Evolutionary conservation across 352 stramenopile genomes (phyloP), one percentile per base, ranked within the genome.

Genomic region (Phytophthora sp.): DNA sequence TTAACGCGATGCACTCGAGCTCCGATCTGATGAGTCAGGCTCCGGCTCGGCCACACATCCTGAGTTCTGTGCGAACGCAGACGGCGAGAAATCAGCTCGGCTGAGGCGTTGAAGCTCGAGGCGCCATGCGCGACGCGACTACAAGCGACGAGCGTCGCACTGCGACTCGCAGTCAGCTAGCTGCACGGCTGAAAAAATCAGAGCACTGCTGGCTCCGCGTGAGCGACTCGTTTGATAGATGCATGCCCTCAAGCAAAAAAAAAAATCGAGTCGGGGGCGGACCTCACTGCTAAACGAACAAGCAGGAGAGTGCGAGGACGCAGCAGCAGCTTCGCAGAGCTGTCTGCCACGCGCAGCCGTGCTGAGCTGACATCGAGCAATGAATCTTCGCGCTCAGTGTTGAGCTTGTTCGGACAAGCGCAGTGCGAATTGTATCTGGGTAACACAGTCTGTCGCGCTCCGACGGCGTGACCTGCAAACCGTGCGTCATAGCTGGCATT

Each of bases 11-110:
- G 58, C 55, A 51, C n/a, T 9, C 17, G 18, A 26, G 32, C 43
- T 45, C 20, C 30, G 17, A 10, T 43, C 39, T 64, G 45, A 65
- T 65, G 38, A 65, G 45, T 65, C 52, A 69, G 38, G 6, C 9
- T 17, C 17, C 26, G 44, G 48, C 46, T 9, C 13, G 24, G 27
- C 38, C 39, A 38, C 30, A 64, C 23, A 59, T 51, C 46, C 59
- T 67, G 50, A 65, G 54, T 65, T 69, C 27, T 59, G 45, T 55
- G 43, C 59, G 43, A 20, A 24, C 45, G 56, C 56, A 66, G 39
- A 41, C 39, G 49, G 54, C 58, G 39, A 62, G 28, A 60, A n/a
- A 66, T 66, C 49, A 66, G 57, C 23, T 32, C 26, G 30, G 50
- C 9, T 27, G 13, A 23, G 28, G 13, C 7, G 41, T 62, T 65